phyloP scores from a whole-genome alignment of 495 filamentous ascomycete species.

The Aspergillus asperescens region DNA sequence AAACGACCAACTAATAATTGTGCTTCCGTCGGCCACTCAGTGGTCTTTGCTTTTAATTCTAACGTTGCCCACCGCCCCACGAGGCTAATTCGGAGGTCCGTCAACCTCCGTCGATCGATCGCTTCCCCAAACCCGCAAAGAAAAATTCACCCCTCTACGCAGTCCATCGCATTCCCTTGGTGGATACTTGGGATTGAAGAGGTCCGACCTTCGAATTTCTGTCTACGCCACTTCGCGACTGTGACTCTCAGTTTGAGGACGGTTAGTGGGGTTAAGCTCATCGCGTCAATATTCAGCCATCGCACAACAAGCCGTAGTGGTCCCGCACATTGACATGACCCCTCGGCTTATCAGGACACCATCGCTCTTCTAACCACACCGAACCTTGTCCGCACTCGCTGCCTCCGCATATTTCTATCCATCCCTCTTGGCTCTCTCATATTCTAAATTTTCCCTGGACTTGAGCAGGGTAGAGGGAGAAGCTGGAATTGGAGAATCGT shows the following conservation, averaged over 20 bases:
- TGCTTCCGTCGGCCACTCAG: no score
- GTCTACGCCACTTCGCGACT: not conserved
- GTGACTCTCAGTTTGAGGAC: not conserved
- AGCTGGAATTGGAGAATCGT: not conserved
- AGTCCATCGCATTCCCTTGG: not conserved
- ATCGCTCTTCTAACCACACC: conserved; percentile 17
- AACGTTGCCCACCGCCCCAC: conserved; percentile 28
- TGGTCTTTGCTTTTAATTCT: not conserved
- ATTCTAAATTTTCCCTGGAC: not conserved
- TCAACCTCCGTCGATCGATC: conserved; percentile 25
- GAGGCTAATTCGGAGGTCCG: conserved; percentile 30
- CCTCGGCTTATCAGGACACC: conserved; percentile 21
- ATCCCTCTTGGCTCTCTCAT: not conserved
- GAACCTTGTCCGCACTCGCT: not conserved
- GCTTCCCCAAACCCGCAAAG: conserved; percentile 12
- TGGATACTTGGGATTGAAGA: not conserved
- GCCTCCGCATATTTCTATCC: not conserved
- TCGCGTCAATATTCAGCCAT: conserved; percentile 24
- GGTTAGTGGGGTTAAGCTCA: conserved; percentile 10
- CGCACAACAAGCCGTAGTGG: conserved; percentile 38
- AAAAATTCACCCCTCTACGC: conserved; percentile 6
- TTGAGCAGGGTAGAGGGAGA: not conserved
- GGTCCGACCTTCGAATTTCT: not conserved
- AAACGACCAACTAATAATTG: no score
- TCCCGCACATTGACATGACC: conserved; percentile 38